Percentiles rank a stretch among this genome's conserved stretches.
phyloP scores from a whole-genome alignment of 2,329 filamentous ascomycete species.

The Phialophora expanda region DNA sequence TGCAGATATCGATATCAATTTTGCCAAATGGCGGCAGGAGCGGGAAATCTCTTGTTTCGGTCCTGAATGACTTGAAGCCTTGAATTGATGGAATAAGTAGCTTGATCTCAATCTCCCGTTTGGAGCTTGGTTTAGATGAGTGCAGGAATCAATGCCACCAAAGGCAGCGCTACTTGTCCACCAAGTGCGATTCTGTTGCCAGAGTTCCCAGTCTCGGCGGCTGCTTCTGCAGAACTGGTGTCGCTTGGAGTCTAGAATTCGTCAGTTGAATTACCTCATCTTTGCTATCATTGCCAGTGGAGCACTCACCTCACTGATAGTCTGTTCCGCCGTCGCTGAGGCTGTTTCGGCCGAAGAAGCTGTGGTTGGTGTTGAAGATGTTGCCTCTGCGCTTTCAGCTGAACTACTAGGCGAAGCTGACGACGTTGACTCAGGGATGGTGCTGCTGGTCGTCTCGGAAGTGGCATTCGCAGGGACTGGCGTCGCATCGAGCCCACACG shows the following conservation, averaged over 20 bases:
- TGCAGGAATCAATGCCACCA: background rate
- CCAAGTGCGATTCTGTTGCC: background rate
- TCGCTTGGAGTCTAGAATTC: background rate
- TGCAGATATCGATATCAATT: too few species aligned
- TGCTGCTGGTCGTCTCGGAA: background rate
- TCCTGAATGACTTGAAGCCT: too few species aligned
- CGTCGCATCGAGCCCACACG: constrained; percentile 37
- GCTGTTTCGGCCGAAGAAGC: background rate
- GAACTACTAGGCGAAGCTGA: background rate
- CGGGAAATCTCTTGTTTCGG: too few species aligned
- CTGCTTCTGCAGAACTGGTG: background rate
- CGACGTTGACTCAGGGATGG: background rate
- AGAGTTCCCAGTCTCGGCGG: background rate
- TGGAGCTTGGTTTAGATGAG: too few species aligned
- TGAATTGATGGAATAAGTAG: too few species aligned
- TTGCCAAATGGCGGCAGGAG: too few species aligned
- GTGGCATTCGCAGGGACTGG: constrained; percentile 30
- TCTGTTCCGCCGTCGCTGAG: background rate
- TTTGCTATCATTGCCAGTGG: background rate
- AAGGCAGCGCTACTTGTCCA: background rate
- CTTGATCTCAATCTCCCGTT: too few species aligned
- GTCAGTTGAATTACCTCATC: background rate
- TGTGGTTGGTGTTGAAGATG: background rate
- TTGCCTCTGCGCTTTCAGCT: background rate
- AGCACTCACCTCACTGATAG: background rate